phyloP scores from a whole-genome alignment of 805 yeast species.

The Cyberlindnera mrakii region DNA sequence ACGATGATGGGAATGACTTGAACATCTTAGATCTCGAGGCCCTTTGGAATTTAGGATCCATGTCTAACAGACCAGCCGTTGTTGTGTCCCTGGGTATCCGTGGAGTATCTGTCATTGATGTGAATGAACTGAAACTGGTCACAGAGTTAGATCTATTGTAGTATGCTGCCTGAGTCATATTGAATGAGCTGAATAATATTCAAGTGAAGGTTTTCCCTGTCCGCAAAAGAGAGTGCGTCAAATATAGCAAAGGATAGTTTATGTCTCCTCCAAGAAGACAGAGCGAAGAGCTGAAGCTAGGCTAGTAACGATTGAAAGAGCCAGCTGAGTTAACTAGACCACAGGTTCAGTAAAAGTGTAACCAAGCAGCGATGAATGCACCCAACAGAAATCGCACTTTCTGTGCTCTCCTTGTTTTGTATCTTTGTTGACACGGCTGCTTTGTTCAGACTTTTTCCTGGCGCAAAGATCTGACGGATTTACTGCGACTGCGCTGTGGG shows the following conservation, averaged over 20 bases:
- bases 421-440: too few relatives aligned
- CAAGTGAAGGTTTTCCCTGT: too few relatives aligned
- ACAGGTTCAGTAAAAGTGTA: too few relatives aligned
- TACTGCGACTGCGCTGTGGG: too few relatives aligned
- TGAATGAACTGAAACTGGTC: constrained; percentile 17
- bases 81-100: constrained; percentile 17
- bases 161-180: neutral
- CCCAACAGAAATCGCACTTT: too few relatives aligned
- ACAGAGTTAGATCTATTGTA: constrained; percentile 14
- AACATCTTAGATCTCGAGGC: constrained; percentile 8
- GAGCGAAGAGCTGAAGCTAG: too few relatives aligned
- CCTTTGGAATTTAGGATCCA: constrained; percentile 17
- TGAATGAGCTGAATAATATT: neutral
- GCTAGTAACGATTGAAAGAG: too few relatives aligned
- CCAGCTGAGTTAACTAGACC: too few relatives aligned
- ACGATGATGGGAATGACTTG: constrained; percentile 2
- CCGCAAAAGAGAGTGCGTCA: neutral
- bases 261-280: neutral
- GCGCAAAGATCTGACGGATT: too few relatives aligned
- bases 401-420: too few relatives aligned
- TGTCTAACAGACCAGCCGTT: constrained; percentile 16
- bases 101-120: constrained; percentile 6
- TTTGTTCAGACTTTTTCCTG: too few relatives aligned
- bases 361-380: too few relatives aligned
- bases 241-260: neutral